Base-by-base conservation (phyloP, 345 rosid species). In the Hibiscus syriacus region DNA sequence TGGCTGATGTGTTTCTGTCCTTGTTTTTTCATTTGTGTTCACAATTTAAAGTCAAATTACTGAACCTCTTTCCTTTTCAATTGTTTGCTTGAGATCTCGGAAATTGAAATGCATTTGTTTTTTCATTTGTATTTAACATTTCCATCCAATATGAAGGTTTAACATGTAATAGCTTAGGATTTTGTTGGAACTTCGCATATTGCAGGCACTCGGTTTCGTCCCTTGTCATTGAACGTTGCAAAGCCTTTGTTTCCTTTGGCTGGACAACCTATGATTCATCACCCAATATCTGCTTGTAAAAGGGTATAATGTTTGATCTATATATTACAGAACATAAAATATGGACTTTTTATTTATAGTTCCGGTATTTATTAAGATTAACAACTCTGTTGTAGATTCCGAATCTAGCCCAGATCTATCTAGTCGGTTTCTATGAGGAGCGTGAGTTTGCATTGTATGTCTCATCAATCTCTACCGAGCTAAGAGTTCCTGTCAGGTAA, bases 281-380 rank as follows among this genome's bases (percentile, higher is more conserved):
- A 90, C 75, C 98, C 98, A 0, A 93, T 93, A 70, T 87, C 97
- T 70, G 98, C 97, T 79, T 93, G 98, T 73, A 93, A 87, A 83
- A 87, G 81, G 85, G 98, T 92, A 80, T 23, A 57, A 57, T n/a
- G 68, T 46, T 67, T 53, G 52, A 74, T 46, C 53, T 39, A 52
- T 39, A 52, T 32, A 20, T 23, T 36, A 27, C 22, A 27, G 57
- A 14, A 13, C 20, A 30, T 50, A 4, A 39, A 2, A 29, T 48
- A 10, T 52, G 13, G 3, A 11, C 16, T 27, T 30, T 45, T 36
- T 59, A 34, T 45, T 69, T 62, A 8, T 36, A 7, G 20, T 50
- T 14, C 17, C 2, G 58, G 53, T 17, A 38, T 50, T 55, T 72
- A 38, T 69, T 58, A 30, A 27, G 69, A 63, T 54, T 73, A 52